phyloP scores from a whole-genome alignment of 2,329 filamentous ascomycete genomes.

The Talaromyces albobiverticillius region DNA sequence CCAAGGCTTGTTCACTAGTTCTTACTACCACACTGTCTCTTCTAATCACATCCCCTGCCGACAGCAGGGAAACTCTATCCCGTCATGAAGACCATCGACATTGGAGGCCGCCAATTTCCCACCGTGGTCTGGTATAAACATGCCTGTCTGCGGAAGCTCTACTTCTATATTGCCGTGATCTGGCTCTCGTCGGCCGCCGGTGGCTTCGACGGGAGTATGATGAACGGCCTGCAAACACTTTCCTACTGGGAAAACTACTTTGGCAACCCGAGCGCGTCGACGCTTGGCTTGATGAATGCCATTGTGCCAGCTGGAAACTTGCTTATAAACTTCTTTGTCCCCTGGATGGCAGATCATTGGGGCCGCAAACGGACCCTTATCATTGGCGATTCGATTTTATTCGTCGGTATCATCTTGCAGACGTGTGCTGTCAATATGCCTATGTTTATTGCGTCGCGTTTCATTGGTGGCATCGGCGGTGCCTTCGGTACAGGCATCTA shows the following conservation, averaged over 20 bases:
- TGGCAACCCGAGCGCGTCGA: background rate
- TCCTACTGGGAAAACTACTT: conserved; percentile 1
- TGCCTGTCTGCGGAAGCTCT: too few relatives aligned
- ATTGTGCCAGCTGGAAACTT: too few relatives aligned
- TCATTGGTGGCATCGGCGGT: background rate
- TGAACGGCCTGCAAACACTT: background rate
- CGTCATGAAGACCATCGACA: too few relatives aligned
- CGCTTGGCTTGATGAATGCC: background rate
- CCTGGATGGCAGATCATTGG: background rate
- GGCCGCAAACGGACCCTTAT: background rate
- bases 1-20: too few relatives aligned
- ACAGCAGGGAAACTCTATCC: too few relatives aligned
- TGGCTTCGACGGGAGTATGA: background rate
- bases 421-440: background rate
- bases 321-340: too few relatives aligned
- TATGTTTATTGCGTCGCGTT: background rate
- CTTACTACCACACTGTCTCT: too few relatives aligned
- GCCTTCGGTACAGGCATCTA: conserved; percentile 31
- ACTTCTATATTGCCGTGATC: too few relatives aligned
- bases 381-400: background rate
- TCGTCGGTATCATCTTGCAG: background rate
- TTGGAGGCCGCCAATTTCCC: too few relatives aligned
- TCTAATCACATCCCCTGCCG: too few relatives aligned
- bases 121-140: too few relatives aligned
- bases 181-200: too few relatives aligned